phyloP scores from a whole-genome alignment of 768 basidiomycete genomes.

The Paxillus ammoniavirescens region DNA sequence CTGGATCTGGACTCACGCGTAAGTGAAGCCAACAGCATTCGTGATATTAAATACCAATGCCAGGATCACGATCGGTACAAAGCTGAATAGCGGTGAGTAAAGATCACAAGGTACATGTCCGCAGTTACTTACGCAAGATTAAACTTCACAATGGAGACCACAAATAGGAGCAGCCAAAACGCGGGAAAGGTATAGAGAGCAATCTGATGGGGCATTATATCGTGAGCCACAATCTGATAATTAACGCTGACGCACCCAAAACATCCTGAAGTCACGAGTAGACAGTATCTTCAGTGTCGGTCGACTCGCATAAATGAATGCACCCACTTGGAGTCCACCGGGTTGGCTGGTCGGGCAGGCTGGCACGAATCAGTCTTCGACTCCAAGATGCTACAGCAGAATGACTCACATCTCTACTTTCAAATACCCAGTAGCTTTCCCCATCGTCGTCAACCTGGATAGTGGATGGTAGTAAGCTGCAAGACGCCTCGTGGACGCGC shows the following conservation, averaged over 20 bases:
- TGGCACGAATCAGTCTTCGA: constrained; percentile 29
- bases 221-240: constrained; percentile 9
- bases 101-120: constrained; percentile 3
- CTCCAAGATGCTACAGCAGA: background rate
- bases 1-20: constrained; percentile 58
- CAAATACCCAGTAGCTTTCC: constrained; percentile 96
- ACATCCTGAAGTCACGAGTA: constrained; percentile 61
- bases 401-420: constrained; percentile 83
- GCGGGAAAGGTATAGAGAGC: constrained; percentile 88
- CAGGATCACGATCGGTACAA: constrained; percentile 90
- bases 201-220: constrained; percentile 46
- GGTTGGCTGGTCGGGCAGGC: constrained; percentile 88
- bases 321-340: constrained; percentile 80
- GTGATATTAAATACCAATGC: constrained; percentile 96
- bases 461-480: constrained; percentile 3
- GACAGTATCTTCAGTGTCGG: constrained; percentile 9
- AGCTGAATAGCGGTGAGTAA: constrained; percentile 46
- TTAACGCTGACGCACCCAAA: constrained; percentile 62
- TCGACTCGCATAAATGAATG: constrained; percentile 3
- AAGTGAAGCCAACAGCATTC: constrained; percentile 96
- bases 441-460: constrained; percentile 91
- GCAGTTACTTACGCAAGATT: constrained; percentile 68
- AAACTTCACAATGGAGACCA: constrained; percentile 88
- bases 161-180: constrained; percentile 82
- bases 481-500: background rate